These are phyloP conservation scores for Candida mattraensis DNA, from an alignment of 805 yeast genomes.

Conservation along the genomic window DNA sequence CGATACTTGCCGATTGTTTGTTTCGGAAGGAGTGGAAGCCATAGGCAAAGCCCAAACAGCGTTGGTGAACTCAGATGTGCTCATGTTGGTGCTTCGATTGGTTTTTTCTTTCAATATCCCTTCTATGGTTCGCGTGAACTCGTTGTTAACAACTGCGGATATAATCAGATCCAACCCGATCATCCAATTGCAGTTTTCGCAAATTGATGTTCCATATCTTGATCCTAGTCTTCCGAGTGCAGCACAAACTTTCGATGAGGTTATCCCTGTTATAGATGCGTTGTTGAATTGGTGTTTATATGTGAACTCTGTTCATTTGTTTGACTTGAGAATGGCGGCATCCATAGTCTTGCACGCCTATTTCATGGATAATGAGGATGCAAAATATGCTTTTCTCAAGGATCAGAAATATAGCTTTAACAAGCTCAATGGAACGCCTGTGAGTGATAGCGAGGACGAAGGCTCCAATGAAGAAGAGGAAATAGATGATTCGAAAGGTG, in stretches of 20 bases:
- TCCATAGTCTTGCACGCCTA: slow-evolving; percentile 64
- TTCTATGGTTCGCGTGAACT: slow-evolving; percentile 60
- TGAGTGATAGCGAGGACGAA: slow-evolving; percentile 14
- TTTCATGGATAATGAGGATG: slow-evolving; percentile 60
- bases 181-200: slow-evolving; percentile 70
- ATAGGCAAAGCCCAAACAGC: slow-evolving; percentile 60
- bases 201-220: slow-evolving; percentile 88
- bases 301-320: slow-evolving; percentile 79
- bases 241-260: slow-evolving; percentile 32
- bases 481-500: slow-evolving; percentile 1
- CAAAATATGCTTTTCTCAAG: slow-evolving; percentile 59
- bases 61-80: slow-evolving; percentile 59
- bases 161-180: slow-evolving; percentile 64
- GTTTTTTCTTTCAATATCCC: slow-evolving; percentile 70
- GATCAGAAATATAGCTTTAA: slow-evolving; percentile 59
- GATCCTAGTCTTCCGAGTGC: slow-evolving; percentile 54
- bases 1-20: slow-evolving; percentile 72
- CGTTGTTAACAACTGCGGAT: slow-evolving; percentile 76
- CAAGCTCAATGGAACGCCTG: slow-evolving; percentile 24
- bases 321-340: slow-evolving; percentile 79
- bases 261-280: slow-evolving; percentile 71
- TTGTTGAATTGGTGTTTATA: slow-evolving; percentile 80
- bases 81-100: slow-evolving; percentile 64
- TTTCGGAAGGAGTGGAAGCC: slow-evolving; percentile 68
- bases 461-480: slow-evolving; percentile 3